These are phyloP conservation scores for Botrytis aclada DNA, from an alignment of 2,329 filamentous ascomycete genomes.

Conservation along the genomic window DNA sequence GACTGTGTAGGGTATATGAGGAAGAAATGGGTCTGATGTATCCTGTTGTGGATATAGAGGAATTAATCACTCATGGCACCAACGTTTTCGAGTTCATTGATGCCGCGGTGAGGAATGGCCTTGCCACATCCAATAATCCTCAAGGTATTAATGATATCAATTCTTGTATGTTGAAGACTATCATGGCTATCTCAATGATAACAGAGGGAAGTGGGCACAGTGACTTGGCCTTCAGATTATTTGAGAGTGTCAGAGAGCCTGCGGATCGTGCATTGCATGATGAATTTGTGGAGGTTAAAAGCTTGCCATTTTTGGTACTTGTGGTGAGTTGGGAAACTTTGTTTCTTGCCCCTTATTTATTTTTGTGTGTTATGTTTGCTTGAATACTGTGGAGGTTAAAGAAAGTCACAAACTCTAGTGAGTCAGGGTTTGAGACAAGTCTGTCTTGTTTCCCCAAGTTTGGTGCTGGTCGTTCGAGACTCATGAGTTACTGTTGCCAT, in stretches of 20 bases:
- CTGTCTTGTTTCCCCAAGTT: neutral
- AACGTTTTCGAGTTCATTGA: constrained; percentile 72
- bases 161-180: constrained; percentile 74
- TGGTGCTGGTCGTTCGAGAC: neutral
- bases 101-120: constrained; percentile 55
- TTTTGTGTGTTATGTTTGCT: neutral
- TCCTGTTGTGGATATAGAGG: constrained; percentile 73
- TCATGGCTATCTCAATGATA: constrained; percentile 74
- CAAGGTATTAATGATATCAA: constrained; percentile 55
- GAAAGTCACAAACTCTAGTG: neutral
- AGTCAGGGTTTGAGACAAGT: neutral
- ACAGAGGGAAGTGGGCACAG: constrained; percentile 79
- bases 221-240: constrained; percentile 68
- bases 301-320: constrained; percentile 56
- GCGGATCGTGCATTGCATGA: constrained; percentile 61
- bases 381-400: neutral
- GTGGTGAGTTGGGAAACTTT: constrained; percentile 44
- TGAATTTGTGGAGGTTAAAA: constrained; percentile 54
- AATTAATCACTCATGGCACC: constrained; percentile 66
- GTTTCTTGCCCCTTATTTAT: neutral
- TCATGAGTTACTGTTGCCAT: neutral
- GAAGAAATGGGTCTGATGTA: constrained; percentile 94
- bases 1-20: constrained; percentile 76
- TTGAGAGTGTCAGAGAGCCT: constrained; percentile 69
- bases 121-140: constrained; percentile 49